Conservation (phyloP, 441 rosid genomes). For the Eutrema salsugineum region DNA sequence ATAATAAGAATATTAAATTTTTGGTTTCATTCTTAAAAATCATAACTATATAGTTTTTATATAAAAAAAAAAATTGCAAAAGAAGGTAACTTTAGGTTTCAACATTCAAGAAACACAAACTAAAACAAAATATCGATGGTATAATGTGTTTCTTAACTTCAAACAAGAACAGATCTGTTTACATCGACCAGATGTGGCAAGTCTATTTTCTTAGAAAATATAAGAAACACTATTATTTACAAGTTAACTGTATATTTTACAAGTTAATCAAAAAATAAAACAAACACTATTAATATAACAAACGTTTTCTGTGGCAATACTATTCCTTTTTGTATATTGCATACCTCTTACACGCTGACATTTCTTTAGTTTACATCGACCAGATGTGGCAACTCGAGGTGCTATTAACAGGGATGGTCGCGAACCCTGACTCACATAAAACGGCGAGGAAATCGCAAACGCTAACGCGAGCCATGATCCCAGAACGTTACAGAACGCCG, state of each 20-base stretch:
- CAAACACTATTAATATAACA: too few species aligned
- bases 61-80: neutral
- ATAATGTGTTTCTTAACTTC: neutral
- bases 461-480: slow-evolving; percentile 73
- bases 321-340: neutral
- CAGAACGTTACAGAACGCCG: slow-evolving; percentile 56
- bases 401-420: slow-evolving; percentile 66
- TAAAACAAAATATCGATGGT: neutral
- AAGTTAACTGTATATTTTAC: too few species aligned
- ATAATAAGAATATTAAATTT: too few species aligned
- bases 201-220: too few species aligned
- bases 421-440: slow-evolving; percentile 26
- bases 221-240: too few species aligned
- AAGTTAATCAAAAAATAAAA: too few species aligned
- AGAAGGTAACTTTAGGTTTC: neutral
- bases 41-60: neutral
- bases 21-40: neutral
- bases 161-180: neutral
- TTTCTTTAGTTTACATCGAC: neutral
- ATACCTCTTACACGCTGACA: neutral
- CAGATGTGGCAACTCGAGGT: slow-evolving; percentile 88
- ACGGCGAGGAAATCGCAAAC: slow-evolving; percentile 19
- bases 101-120: neutral
- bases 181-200: too few species aligned
- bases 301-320: too few species aligned